Base-by-base conservation (phyloP, 1,284 basidiomycete species). In the Vanrija sp. region DNA sequence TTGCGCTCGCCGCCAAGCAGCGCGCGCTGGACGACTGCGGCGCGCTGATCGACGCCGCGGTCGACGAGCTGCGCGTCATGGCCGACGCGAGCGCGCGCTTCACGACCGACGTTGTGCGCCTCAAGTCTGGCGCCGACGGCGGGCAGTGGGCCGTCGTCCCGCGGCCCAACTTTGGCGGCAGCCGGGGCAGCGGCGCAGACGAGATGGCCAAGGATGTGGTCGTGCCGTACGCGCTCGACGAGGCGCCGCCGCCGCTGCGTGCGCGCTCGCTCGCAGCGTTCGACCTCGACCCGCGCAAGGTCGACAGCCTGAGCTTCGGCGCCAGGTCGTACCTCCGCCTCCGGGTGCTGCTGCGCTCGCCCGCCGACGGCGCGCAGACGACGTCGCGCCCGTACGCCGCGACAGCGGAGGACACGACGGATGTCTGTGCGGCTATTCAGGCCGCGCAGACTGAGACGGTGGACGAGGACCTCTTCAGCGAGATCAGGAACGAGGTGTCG, bases 181-280 rank as follows among this genome's bases (percentile, higher is more conserved):
- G 44, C 10, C 56, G 58, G 53, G 44, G 50, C 1, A 46, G 50
- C 1, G 63, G 64, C 2, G 65, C 67, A 45, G 46, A 19, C 4
- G 40, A 49, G 48, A 64, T 58, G 34, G 72, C 74, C 1, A 72
- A 66, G 48, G 75, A 77, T 57, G 55, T 76, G 8, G 68, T 76
- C 45, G 71, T 77, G 14, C 74, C 74, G 6, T 77, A 75, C 52
- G 74, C 75, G 10, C 59, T 73, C 6, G 74, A 77, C 55, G 75
- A 77, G 59, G 67, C 70, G 10, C 60, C 65, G 1, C 21, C 59
- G 7, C 28, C 38, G 0, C 55, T 66, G 1, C 56, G 70, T 26
- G 52, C 69, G n/a, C 58, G 68, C 38, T 65, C 65, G 25, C 62
- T 75, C 4, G 73, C 72, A 1, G 72, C 70, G 0, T 75, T 75